Evolutionary conservation across 768 basidiomycete genomes (phyloP).

Genomic region (Rhodocollybia butyracea): DNA sequence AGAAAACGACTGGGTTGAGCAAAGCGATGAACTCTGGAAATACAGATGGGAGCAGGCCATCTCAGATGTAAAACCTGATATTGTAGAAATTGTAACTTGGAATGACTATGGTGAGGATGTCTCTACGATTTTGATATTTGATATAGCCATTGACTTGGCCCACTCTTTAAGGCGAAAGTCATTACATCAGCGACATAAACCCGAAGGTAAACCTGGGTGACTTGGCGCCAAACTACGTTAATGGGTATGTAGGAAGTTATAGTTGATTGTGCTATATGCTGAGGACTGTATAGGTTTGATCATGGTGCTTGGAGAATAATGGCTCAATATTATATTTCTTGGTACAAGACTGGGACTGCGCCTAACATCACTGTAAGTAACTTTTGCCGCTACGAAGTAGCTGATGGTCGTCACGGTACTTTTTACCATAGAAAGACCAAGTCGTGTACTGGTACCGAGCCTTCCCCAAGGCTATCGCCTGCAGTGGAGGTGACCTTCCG

Average conservation of each 20-base stretch:
- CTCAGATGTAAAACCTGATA: conserved; percentile 20
- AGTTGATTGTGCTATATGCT: no score
- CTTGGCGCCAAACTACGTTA: conserved; percentile 21
- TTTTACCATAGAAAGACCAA: conserved; percentile 20
- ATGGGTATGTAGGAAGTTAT: no score
- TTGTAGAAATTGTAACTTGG: conserved; percentile 21
- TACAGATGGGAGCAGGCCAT: conserved; percentile 25
- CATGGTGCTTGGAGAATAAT: conserved; percentile 22
- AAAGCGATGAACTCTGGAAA: conserved; percentile 22
- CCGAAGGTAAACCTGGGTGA: conserved; percentile 20
- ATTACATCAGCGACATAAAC: conserved; percentile 35
- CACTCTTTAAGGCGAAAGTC: conserved; percentile 29
- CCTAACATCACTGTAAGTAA: conserved; percentile 25
- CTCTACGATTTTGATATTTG: conserved; percentile 16
- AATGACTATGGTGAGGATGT: conserved; percentile 21
- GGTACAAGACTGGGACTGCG: conserved; percentile 19
- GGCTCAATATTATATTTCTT: conserved; percentile 22
- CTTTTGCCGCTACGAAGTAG: conserved; percentile 16
- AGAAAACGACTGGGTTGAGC: conserved; percentile 22
- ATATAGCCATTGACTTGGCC: conserved; percentile 16
- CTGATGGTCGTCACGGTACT: conserved; percentile 18
- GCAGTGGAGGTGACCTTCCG: conserved; percentile 23
- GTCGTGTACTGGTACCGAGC: conserved; percentile 24
- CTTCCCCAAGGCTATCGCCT: conserved; percentile 18
- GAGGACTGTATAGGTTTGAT: no score